Percentiles rank a stretch among this genome's conserved stretches.
phyloP scores from a whole-genome alignment of 768 basidiomycete genomes.

The Mycena albidolilacea region DNA sequence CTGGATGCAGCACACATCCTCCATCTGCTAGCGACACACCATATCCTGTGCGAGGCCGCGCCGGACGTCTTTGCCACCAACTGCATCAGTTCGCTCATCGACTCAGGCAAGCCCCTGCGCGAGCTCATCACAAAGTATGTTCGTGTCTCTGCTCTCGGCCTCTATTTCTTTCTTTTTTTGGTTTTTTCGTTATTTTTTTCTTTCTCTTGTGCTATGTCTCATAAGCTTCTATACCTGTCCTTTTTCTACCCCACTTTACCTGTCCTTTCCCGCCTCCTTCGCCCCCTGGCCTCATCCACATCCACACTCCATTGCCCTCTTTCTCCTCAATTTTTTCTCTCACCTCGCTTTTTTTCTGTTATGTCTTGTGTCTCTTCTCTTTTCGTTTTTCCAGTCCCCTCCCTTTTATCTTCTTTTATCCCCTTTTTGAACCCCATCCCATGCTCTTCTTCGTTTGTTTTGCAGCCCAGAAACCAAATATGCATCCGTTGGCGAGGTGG shows the following conservation, averaged over 20 bases:
- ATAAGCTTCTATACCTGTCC: no score
- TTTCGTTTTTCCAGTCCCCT: no score
- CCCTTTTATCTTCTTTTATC: background rate
- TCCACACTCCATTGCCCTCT: background rate
- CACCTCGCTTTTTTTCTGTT: no score
- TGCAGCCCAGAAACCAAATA: slow-evolving; percentile 76
- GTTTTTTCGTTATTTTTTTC: background rate
- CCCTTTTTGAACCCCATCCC: no score
- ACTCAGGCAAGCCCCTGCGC: slow-evolving; percentile 72
- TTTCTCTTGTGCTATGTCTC: no score
- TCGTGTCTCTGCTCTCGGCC: background rate
- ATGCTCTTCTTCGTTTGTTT: background rate
- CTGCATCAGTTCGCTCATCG: slow-evolving; percentile 76
- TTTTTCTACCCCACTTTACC: no score
- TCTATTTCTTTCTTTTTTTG: background rate
- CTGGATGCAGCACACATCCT: slow-evolving; percentile 72
- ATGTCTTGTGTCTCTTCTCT: no score
- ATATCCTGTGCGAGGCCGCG: slow-evolving; percentile 77
- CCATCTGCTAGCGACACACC: slow-evolving; percentile 84
- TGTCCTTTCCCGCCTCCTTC: background rate
- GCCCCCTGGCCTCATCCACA: background rate
- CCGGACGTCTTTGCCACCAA: slow-evolving; percentile 84
- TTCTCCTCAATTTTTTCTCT: no score
- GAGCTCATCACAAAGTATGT: slow-evolving; percentile 50
- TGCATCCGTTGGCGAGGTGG: slow-evolving; percentile 45